These are phyloP conservation scores for Enteropsectra breve DNA, from an alignment of 371 early-diverging fungal species.

Conservation along the genomic window DNA sequence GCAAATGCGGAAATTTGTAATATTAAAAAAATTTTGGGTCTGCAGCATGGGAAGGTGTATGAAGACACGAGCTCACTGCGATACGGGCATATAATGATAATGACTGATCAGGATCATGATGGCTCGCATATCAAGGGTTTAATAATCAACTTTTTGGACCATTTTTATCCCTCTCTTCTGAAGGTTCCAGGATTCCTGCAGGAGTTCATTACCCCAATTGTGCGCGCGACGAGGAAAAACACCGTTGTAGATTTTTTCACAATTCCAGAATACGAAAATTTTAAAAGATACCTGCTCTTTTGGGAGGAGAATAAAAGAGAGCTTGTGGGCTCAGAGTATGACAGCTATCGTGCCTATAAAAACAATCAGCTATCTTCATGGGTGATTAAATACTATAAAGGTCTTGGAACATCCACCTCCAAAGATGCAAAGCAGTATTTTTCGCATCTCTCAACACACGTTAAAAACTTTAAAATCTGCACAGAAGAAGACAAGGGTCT, in stretches of 20 bases:
- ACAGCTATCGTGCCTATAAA: too few relatives aligned
- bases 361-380: too few relatives aligned
- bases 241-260: conserved; percentile 71
- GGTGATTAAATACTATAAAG: conserved; percentile 87
- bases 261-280: conserved; percentile 83
- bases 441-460: conserved; percentile 68
- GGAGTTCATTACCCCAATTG: conserved; percentile 97
- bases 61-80: conserved; percentile 65
- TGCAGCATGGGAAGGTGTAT: conserved; percentile 79
- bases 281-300: too few relatives aligned
- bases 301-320: conserved; percentile 6
- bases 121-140: conserved; percentile 98
- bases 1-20: conserved; percentile 77
- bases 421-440: conserved; percentile 90
- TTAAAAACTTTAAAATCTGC: conserved; percentile 70
- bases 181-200: conserved; percentile 82
- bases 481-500: conserved; percentile 66
- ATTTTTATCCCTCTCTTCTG: conserved; percentile 85
- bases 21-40: conserved; percentile 87
- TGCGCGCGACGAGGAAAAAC: conserved; percentile 62
- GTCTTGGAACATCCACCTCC: conserved; percentile 84
- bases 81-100: conserved; percentile 95
- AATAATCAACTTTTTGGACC: conserved; percentile 90
- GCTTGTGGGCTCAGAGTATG: not conserved
- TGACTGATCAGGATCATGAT: conserved; percentile 99